Conservation (phyloP, 2,329 filamentous ascomycete genomes). For the Ciborinia camelliae region DNA sequence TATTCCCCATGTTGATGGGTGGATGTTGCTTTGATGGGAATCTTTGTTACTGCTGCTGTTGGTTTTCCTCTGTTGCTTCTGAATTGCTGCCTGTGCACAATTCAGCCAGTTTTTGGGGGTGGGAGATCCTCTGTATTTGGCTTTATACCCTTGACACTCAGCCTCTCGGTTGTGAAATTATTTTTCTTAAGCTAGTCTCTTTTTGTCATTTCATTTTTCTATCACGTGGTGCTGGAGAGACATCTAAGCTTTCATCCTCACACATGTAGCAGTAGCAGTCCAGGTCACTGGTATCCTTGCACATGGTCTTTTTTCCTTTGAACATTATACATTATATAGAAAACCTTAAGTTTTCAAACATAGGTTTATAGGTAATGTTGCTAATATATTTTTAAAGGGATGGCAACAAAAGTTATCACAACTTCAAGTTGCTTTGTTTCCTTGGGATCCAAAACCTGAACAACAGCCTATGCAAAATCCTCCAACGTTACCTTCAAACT, state of each 20-base stretch:
- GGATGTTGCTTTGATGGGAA: neutral
- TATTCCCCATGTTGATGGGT: neutral
- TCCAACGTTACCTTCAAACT: slow-evolving; percentile 38
- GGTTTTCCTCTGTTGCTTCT: slow-evolving; percentile 2
- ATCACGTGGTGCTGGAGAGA: slow-evolving; percentile 24
- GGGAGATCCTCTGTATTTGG: slow-evolving; percentile 38
- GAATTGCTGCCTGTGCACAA: slow-evolving; percentile 26
- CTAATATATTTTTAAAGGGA: slow-evolving; percentile 54
- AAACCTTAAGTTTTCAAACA: neutral
- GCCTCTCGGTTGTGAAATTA: slow-evolving; percentile 31
- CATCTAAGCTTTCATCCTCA: neutral
- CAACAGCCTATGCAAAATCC: slow-evolving; percentile 44
- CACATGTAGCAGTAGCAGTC: neutral
- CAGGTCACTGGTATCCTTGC: neutral
- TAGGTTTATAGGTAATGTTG: neutral
- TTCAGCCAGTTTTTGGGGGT: slow-evolving; percentile 29
- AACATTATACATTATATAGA: no score
- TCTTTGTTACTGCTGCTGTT: neutral
- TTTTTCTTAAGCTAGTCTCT: slow-evolving; percentile 29
- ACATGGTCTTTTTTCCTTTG: neutral
- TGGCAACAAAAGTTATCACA: slow-evolving; percentile 91
- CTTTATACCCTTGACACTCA: slow-evolving; percentile 34
- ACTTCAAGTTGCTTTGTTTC: slow-evolving; percentile 81
- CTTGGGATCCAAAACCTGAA: slow-evolving; percentile 88
- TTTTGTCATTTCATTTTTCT: slow-evolving; percentile 18